These are phyloP conservation scores for Phytophthora cactorum DNA, from an alignment of 352 stramenopile species.

Conservation along the genomic window DNA sequence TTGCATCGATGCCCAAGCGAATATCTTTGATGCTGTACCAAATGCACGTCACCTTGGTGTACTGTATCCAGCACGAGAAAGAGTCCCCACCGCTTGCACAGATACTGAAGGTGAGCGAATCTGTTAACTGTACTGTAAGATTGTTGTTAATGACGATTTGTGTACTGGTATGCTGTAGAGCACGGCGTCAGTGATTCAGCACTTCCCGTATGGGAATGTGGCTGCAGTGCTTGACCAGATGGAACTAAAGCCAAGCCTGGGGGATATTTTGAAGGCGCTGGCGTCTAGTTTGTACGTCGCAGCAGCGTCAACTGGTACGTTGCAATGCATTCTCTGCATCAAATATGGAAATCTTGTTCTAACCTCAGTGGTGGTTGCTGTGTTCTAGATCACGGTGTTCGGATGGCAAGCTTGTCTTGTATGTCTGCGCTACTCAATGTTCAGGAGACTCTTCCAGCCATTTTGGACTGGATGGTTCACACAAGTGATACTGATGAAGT, in stretches of 20 bases:
- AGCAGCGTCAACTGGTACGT: conserved; percentile 59
- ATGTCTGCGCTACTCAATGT: conserved; percentile 82
- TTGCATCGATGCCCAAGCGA: conserved; percentile 86
- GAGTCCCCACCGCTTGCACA: conserved; percentile 63
- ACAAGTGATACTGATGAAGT: conserved; percentile 51
- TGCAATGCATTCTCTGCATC: neutral
- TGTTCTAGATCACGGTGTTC: conserved; percentile 72
- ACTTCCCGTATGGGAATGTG: conserved; percentile 81
- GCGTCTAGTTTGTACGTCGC: conserved; percentile 74
- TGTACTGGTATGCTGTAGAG: conserved; percentile 42
- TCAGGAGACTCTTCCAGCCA: conserved; percentile 59
- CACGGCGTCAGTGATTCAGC: conserved; percentile 71
- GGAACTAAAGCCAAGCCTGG: conserved; percentile 59
- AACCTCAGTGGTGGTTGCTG: neutral
- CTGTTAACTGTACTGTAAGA: neutral
- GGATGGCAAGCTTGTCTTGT: conserved; percentile 80
- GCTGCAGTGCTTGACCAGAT: conserved; percentile 52
- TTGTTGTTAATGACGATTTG: conserved; percentile 1
- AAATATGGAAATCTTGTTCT: neutral
- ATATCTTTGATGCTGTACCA: conserved; percentile 88
- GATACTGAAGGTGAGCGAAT: conserved; percentile 66
- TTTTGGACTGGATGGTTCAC: conserved; percentile 79
- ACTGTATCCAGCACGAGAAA: conserved; percentile 84
- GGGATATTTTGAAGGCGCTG: conserved; percentile 69
- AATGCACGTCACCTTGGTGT: conserved; percentile 82